A percentile compares a stretch with the other conserved stretches of the same genome.
These are phyloP conservation scores for Trichoderma gracile DNA, from an alignment of 2,329 filamentous ascomycete species.

Conservation along the genomic window DNA sequence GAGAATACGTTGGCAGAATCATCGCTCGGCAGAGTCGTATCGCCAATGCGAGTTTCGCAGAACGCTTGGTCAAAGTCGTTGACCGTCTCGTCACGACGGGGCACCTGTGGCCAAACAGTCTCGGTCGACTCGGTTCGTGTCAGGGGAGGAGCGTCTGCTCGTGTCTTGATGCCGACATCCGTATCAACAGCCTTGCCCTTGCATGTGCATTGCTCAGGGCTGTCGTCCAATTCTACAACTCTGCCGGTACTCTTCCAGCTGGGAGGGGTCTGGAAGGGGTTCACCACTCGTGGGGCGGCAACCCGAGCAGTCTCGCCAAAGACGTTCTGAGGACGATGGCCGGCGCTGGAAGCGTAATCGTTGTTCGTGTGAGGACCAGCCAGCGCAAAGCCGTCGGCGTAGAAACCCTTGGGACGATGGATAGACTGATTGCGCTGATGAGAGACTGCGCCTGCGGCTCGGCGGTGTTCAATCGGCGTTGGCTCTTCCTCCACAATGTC, in stretches of 20 bases:
- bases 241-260: background rate
- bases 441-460: background rate
- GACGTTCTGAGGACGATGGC: background rate
- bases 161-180: background rate
- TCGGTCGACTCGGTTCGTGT: conserved; percentile 16
- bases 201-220: background rate
- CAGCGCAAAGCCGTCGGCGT: background rate
- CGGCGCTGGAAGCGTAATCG: background rate
- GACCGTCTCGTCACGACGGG: conserved; percentile 13
- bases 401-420: background rate
- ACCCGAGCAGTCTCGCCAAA: conserved; percentile 27
- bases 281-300: conserved; percentile 33
- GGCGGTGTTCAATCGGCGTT: background rate
- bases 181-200: background rate
- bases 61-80: conserved; percentile 23
- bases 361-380: background rate
- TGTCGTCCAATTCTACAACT: conserved; percentile 1
- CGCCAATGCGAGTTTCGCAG: conserved; percentile 18
- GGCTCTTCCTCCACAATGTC: conserved; percentile 34
- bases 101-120: conserved; percentile 16
- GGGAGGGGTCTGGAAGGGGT: conserved; percentile 31
- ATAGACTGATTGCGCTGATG: conserved; percentile 8
- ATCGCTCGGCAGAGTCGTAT: background rate
- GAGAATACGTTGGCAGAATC: conserved; percentile 29
- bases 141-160: background rate